A percentile compares a stretch with the other conserved stretches of the same genome.
Evolutionary conservation across 768 basidiomycete species (phyloP).

Genomic region (Macrolepiota dolichaula): DNA sequence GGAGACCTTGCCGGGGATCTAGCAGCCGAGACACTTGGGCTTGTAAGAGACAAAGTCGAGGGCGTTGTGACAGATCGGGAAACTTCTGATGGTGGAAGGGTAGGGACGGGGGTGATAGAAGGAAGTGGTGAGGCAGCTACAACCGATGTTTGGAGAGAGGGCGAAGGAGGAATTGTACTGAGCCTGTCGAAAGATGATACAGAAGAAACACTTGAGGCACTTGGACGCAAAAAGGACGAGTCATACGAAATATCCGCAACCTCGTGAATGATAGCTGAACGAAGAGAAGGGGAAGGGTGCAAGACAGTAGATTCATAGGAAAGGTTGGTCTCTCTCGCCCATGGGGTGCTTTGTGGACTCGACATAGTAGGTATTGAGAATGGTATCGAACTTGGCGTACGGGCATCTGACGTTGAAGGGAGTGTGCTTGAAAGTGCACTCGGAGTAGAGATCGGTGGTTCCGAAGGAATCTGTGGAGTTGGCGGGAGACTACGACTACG

Average conservation of each 20-base stretch:
- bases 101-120: conserved; percentile 36
- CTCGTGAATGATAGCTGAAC: conserved; percentile 53
- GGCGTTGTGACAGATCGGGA: conserved; percentile 29
- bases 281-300: conserved; percentile 62
- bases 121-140: conserved; percentile 27
- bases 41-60: conserved; percentile 27
- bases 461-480: not conserved
- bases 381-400: conserved; percentile 16
- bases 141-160: conserved; percentile 16
- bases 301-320: conserved; percentile 81
- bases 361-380: conserved; percentile 17
- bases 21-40: conserved; percentile 10
- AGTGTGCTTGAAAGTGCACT: conserved; percentile 18
- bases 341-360: conserved; percentile 35
- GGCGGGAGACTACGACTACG: not conserved
- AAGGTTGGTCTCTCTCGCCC: conserved; percentile 61
- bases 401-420: conserved; percentile 16
- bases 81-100: conserved; percentile 28
- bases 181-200: conserved; percentile 38
- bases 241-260: conserved; percentile 65
- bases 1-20: not conserved
- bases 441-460: conserved; percentile 17
- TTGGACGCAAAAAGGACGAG: conserved; percentile 71
- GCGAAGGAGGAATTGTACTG: conserved; percentile 41
- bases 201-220: conserved; percentile 47